Conservation (phyloP, 2,329 filamentous ascomycete species). For the Xylaria sp. region DNA sequence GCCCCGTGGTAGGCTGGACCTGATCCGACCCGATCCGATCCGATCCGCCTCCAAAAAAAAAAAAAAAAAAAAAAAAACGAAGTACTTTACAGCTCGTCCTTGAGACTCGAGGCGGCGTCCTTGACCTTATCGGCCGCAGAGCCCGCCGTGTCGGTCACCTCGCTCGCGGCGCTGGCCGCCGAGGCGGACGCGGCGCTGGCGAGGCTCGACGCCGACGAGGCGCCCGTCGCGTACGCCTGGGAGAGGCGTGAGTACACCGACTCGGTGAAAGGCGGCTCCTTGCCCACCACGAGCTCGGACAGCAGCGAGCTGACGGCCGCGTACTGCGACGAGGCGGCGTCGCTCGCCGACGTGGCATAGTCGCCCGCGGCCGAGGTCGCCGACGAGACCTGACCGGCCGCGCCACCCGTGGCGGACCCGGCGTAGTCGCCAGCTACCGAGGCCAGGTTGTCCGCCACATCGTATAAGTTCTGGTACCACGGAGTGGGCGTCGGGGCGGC, state of each 20-base stretch:
- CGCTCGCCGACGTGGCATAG: constrained; percentile 65
- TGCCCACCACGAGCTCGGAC: constrained; percentile 75
- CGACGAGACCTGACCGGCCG: constrained; percentile 27
- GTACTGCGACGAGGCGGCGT: constrained; percentile 65
- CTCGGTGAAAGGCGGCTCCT: constrained; percentile 80
- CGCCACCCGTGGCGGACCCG: constrained; percentile 40
- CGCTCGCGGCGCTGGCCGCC: constrained; percentile 30
- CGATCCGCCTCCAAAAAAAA: no score
- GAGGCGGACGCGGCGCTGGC: constrained; percentile 41
- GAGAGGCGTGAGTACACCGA: constrained; percentile 74
- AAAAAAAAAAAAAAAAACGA: background rate
- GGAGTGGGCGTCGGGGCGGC: constrained; percentile 64
- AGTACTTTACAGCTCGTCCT: constrained; percentile 29
- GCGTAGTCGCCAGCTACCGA: constrained; percentile 34
- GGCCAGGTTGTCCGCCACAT: constrained; percentile 46
- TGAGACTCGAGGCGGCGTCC: constrained; percentile 29
- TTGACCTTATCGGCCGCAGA: constrained; percentile 32
- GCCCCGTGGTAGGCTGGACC: no score
- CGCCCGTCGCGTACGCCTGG: constrained; percentile 71
- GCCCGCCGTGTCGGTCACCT: constrained; percentile 28
- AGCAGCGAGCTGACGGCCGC: constrained; percentile 71
- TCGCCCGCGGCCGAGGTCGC: constrained; percentile 46
- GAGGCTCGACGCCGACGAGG: constrained; percentile 54
- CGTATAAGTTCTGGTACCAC: constrained; percentile 54
- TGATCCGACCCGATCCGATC: no score